phyloP scores from a whole-genome alignment of 2,329 filamentous ascomycete genomes.

The Cladosporium cucumerinum region DNA sequence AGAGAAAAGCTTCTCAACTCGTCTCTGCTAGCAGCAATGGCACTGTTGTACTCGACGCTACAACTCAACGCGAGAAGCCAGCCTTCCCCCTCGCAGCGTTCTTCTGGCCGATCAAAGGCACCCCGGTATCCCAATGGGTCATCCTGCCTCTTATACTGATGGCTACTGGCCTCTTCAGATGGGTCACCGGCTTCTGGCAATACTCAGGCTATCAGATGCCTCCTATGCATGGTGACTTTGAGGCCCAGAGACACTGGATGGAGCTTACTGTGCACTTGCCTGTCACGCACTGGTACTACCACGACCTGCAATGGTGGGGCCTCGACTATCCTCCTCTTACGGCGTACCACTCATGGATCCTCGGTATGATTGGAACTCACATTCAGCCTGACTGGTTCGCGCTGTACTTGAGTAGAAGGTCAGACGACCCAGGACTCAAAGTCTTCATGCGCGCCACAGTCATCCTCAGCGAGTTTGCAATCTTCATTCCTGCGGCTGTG shows the following conservation, averaged over 20 bases:
- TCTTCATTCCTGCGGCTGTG: constrained; percentile 80
- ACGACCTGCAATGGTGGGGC: constrained; percentile 96
- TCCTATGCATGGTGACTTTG: constrained; percentile 94
- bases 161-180: constrained; percentile 85
- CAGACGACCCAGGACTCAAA: constrained; percentile 76
- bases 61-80: constrained; percentile 45
- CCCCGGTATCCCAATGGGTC: constrained; percentile 83
- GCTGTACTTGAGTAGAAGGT: constrained; percentile 75
- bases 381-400: constrained; percentile 86
- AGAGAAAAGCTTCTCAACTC: constrained; percentile 40
- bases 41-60: constrained; percentile 33
- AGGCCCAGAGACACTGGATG: constrained; percentile 99
- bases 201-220: constrained; percentile 85
- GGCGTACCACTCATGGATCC: constrained; percentile 96
- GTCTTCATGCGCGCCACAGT: constrained; percentile 95
- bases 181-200: constrained; percentile 88
- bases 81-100: constrained; percentile 91
- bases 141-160: constrained; percentile 84
- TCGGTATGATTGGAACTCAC: constrained; percentile 75
- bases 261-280: constrained; percentile 88
- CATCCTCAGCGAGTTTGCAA: constrained; percentile 82
- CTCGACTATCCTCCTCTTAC: constrained; percentile 96
- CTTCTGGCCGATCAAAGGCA: constrained; percentile 80
- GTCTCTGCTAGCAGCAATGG: constrained; percentile 40
- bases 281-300: constrained; percentile 94